Conservation (phyloP, 2,329 filamentous ascomycete species). For the Nothomitra cinnamomea region DNA sequence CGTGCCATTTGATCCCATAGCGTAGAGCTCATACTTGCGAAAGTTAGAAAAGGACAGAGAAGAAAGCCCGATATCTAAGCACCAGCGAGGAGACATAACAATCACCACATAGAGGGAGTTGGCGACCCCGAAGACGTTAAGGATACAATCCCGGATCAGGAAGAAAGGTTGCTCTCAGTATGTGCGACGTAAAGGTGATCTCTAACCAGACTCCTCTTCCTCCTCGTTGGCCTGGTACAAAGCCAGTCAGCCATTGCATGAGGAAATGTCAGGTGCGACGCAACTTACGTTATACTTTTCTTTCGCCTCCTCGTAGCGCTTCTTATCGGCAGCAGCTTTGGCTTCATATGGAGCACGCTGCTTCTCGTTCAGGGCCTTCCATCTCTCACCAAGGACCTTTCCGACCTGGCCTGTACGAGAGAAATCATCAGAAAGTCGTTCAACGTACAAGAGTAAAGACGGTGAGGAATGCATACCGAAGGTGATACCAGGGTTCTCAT, state of each 20-base stretch:
- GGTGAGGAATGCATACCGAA: conserved; percentile 48
- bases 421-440: not conserved
- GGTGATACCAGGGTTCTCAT: conserved; percentile 93
- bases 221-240: conserved; percentile 33
- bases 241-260: conserved; percentile 7
- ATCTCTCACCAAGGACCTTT: conserved; percentile 94
- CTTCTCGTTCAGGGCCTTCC: conserved; percentile 92
- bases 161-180: not conserved
- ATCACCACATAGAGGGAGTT: not conserved
- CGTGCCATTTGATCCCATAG: conserved; percentile 1
- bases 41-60: not conserved
- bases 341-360: conserved; percentile 88
- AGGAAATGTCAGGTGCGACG: not conserved
- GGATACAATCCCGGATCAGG: not conserved
- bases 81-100: not conserved
- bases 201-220: conserved; percentile 33
- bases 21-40: conserved; percentile 1
- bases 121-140: not conserved
- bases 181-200: not conserved
- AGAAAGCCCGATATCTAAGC: not conserved
- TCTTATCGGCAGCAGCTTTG: conserved; percentile 95
- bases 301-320: conserved; percentile 98
- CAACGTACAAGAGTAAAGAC: not conserved
- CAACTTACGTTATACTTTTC: conserved; percentile 66
- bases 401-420: conserved; percentile 62